These are phyloP conservation scores for Sphaerosporella brunnea DNA, from an alignment of 495 filamentous ascomycete genomes.

Conservation along the genomic window DNA sequence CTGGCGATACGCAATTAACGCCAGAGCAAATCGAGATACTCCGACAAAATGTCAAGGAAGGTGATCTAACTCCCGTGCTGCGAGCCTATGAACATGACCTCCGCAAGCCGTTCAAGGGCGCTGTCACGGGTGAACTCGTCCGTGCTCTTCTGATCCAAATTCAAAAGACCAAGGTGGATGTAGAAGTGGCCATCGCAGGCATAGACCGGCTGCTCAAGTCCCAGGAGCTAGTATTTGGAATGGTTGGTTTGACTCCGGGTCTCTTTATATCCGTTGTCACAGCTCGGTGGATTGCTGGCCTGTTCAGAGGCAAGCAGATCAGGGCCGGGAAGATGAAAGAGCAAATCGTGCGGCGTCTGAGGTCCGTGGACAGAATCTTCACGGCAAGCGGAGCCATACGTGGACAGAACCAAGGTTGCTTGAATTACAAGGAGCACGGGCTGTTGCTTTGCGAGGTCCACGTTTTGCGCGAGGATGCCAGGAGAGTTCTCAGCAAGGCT, in stretches of 20 bases:
- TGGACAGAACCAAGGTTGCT: constrained; percentile 41
- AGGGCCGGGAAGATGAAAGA: constrained; percentile 40
- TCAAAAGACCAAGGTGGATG: constrained; percentile 96
- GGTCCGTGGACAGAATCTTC: constrained; percentile 73
- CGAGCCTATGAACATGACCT: constrained; percentile 80
- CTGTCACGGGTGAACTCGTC: constrained; percentile 68
- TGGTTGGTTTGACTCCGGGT: constrained; percentile 81
- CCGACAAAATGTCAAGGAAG: constrained; percentile 60
- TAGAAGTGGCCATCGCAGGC: constrained; percentile 85
- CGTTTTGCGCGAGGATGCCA: constrained; percentile 48
- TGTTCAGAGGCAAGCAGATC: constrained; percentile 46
- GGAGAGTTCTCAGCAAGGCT: constrained; percentile 43
- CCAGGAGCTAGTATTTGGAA: constrained; percentile 93
- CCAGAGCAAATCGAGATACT: constrained; percentile 50
- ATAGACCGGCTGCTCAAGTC: constrained; percentile 86
- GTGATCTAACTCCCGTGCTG: constrained; percentile 80
- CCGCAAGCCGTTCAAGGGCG: constrained; percentile 56
- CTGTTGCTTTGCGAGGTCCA: constrained; percentile 78
- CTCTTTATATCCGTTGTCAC: constrained; percentile 64
- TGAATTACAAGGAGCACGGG: constrained; percentile 80
- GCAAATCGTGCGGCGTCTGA: constrained; percentile 51
- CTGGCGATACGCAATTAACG: constrained; percentile 28
- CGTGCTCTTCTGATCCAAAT: constrained; percentile 86
- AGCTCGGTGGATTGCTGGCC: constrained; percentile 48
- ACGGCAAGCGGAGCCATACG: constrained; percentile 38